Percentiles rank a stretch among this genome's conserved stretches.
Conservation (phyloP, 257 asterid genomes). For the Plantago elongata region DNA sequence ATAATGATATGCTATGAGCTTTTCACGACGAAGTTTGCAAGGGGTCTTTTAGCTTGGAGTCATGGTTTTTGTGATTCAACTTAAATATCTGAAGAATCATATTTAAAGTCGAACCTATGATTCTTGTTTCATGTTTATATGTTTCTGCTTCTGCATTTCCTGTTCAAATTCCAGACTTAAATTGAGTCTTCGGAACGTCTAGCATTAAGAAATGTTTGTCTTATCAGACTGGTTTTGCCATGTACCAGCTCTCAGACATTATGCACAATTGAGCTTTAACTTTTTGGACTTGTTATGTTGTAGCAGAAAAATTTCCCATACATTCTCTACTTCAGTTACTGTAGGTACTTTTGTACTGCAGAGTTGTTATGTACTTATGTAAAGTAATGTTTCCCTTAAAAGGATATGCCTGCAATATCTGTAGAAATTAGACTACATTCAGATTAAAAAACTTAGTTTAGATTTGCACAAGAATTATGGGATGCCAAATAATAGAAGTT, state of each 20-base stretch:
- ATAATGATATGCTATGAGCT: too few relatives aligned
- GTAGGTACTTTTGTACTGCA: not conserved
- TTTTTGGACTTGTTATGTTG: not conserved
- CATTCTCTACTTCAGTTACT: constrained; percentile 5
- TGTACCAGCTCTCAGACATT: not conserved
- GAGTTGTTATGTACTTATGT: not conserved
- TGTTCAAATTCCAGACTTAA: too few relatives aligned
- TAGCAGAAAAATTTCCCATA: not conserved
- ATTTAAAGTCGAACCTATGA: not conserved
- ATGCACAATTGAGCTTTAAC: not conserved
- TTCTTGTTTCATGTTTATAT: not conserved
- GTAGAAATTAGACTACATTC: not conserved
- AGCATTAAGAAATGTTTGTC: not conserved
- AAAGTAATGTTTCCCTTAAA: too few relatives aligned
- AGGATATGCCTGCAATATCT: not conserved
- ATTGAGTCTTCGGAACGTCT: not conserved
- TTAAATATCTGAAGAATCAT: not conserved
- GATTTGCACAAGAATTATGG: not conserved
- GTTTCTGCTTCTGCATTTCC: too few relatives aligned
- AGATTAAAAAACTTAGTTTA: not conserved
- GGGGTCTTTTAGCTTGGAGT: not conserved
- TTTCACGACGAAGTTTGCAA: too few relatives aligned
- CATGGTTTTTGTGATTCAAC: not conserved
- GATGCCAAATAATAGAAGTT: not conserved
- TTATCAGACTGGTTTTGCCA: not conserved